Evolutionary conservation across 2,329 filamentous ascomycete species (phyloP), one percentile per base, ranked within the genome.

Genomic region (Sphaerulina vaccinii): DNA sequence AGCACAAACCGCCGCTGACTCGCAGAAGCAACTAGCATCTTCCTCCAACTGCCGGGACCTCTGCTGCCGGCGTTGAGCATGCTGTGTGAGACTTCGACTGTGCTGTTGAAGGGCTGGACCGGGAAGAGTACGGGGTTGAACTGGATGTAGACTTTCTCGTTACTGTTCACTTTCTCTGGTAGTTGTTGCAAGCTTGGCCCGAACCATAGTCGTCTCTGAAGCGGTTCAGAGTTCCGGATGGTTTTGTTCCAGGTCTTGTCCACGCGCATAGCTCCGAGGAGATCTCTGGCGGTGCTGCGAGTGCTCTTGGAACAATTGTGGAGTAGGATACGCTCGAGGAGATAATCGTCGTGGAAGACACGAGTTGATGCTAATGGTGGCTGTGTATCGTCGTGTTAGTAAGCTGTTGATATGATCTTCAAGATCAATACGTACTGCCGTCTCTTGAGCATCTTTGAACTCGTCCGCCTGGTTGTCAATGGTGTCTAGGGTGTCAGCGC

Each of bases 61-160:
- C 43, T 32, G 6, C n/a, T 38, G 3, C 43, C 43, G 2, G 43
- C 38, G 5, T 15, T 24, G 18, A 46, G 43, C 32, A 36, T 18
- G 29, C 2, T 1, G 2, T 46, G 13, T 2, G 43, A 23, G 4
- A 46, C 9, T 5, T 37, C 9, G 7, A 46, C 21, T 0, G 22
- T 46, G 33, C 43, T 24, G 9, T 46, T 23, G 5, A 9, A 11
- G 2, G 43, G 43, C 11, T 46, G 43, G n/a, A 22, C 16, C 2
- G 43, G 22, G 32, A 32, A 46, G n/a, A 46, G 33, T 6, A 46
- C 38, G 9, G 43, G 43, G 18, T 46, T 46, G 43, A 46, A 46
- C 6, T 16, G 33, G 21, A 46, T 21, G 3, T 23, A 16, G 2
- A 23, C 27, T 6, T 37, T 46, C 5, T 23, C 13, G 7, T 23